Base-by-base conservation (phyloP, 345 rosid species). In the Nephelium lappaceum region DNA sequence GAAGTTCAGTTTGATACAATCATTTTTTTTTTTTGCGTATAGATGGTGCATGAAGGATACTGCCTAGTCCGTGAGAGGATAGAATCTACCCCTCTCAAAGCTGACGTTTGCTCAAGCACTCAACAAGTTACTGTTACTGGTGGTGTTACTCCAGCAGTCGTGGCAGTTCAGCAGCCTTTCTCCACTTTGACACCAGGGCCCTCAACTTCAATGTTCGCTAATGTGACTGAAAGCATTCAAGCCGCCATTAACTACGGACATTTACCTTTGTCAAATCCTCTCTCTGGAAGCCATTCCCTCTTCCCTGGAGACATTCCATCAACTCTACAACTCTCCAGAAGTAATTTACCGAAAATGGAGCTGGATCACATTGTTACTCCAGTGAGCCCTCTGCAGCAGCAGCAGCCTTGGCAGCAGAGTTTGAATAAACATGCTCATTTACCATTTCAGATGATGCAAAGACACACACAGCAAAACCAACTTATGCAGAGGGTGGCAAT, bases 21-120 rank as follows among this genome's bases (percentile, higher is more conserved):
- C 31, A 53, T 64, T 31, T 63, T 27, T 14, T 70, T 27, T 11
- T 65, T 73, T 73, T 67, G 0, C 43, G 15, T 42, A 12, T 57
- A 76, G 80, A 58, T 75, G 67, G 64, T 31, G 11, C 68, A 62
- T 25, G 83, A 81, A 55, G 80, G 83, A 65, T 71, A 72, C 49
- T 9, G 14, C 49, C 21, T 76, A 55, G 80, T 15, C 15, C n/a
- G n/a, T n/a, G 73, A 71, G 43, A 15, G 5, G 8, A 23, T 71
- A 27, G 77, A 69, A 42, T 69, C 63, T 16, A 42, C 16, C 6
- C 69, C 43, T 55, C 38, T 53, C 18, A 65, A 18, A 64, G 39
- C 21, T 62, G 67, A 49, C 55, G 57, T 55, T 71, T 24, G 23
- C 67, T 55, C 73, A 24, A 76, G 69, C 42, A 53, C 42, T 57